Conservation (phyloP, 2,329 filamentous ascomycete species). For the Sordariomycetes sp. region DNA sequence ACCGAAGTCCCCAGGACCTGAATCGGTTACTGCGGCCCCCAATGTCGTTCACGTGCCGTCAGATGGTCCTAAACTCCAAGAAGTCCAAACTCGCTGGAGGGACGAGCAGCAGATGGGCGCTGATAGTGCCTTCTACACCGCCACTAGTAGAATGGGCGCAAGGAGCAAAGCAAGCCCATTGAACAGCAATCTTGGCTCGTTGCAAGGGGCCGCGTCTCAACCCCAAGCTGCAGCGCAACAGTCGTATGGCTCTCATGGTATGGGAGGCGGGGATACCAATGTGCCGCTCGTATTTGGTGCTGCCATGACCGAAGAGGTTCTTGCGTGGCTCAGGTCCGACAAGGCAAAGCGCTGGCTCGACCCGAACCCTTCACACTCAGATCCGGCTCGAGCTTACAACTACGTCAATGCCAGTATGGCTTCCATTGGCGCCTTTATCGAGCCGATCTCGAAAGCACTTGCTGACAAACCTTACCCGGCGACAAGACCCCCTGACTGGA, state of each 20-base stretch:
- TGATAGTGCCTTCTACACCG: slow-evolving; percentile 30
- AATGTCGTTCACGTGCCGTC: slow-evolving; percentile 26
- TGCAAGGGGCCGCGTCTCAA: slow-evolving; percentile 15
- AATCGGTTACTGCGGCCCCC: slow-evolving; percentile 13
- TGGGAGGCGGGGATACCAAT: slow-evolving; percentile 7
- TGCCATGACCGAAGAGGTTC: slow-evolving; percentile 28
- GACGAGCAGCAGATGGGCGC: slow-evolving; percentile 36
- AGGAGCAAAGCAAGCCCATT: no score
- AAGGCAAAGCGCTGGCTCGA: slow-evolving; percentile 32
- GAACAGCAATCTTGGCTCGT: slow-evolving; percentile 27
- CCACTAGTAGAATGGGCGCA: no score
- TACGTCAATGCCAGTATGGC: slow-evolving; percentile 34
- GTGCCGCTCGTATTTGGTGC: slow-evolving; percentile 20
- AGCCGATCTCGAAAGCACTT: slow-evolving; percentile 30
- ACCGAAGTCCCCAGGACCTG: slow-evolving; percentile 41
- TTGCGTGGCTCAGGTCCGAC: slow-evolving; percentile 34
- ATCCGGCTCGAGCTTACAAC: slow-evolving; percentile 19
- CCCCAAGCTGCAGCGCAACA: slow-evolving; percentile 4
- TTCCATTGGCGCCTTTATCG: slow-evolving; percentile 30
- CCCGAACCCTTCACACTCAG: slow-evolving; percentile 25
- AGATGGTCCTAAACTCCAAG: slow-evolving; percentile 31
- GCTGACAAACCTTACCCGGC: slow-evolving; percentile 38
- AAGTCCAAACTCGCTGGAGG: slow-evolving; percentile 38
- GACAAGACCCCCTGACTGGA: slow-evolving; percentile 42
- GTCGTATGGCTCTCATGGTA: no score